Evolutionary conservation across 2,329 filamentous ascomycete genomes (phyloP), one percentile per base, ranked within the genome.

Genomic region (Dendryphion nanum): DNA sequence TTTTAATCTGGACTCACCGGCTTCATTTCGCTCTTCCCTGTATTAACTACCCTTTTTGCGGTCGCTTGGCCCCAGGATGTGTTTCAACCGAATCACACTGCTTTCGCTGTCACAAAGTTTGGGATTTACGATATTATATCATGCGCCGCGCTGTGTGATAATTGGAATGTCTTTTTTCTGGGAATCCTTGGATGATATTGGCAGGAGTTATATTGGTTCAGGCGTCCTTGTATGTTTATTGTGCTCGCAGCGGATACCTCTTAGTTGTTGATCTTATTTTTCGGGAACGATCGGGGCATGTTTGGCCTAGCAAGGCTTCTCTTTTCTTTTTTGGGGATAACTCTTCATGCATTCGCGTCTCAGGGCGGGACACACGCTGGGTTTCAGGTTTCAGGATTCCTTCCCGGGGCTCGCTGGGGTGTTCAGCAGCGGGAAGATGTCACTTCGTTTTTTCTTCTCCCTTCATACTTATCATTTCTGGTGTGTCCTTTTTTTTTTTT

Each of bases 231-330:
- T 30, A 39, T 39, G 8, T 41, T 34, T 38, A 38, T 26, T 33
- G 19, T 42, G 44, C 49, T 38, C 42, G 46, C 30, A 41, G 57
- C 53, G 57, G 48, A 64, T 64, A 64, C 59, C 57, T 65, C 41
- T 57, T 56, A 48, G 40, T 52, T 42, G 47, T 43, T 45, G 34
- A 44, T 44, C 43, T 26, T n/a, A 8, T 26, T 26, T 26, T 26
- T 26, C n/a, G 44, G 42, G 53, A 44, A n/a, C 37, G 37, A 35
- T 17, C 8, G 29, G 29, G 29, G 8, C 29, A 30, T 8, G 29
- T 30, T 30, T n/a, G 29, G 29, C 23, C 23, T 26, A n/a, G n/a
- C 23, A 26, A 26, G 23, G 29, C 16, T n/a, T 30, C 15, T 30
- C 29, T 30, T 30, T 17, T 30, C 29, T 30, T n/a, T 17, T n/a